phyloP scores from a whole-genome alignment of 768 basidiomycete genomes.

The Exsudoporus frostii region DNA sequence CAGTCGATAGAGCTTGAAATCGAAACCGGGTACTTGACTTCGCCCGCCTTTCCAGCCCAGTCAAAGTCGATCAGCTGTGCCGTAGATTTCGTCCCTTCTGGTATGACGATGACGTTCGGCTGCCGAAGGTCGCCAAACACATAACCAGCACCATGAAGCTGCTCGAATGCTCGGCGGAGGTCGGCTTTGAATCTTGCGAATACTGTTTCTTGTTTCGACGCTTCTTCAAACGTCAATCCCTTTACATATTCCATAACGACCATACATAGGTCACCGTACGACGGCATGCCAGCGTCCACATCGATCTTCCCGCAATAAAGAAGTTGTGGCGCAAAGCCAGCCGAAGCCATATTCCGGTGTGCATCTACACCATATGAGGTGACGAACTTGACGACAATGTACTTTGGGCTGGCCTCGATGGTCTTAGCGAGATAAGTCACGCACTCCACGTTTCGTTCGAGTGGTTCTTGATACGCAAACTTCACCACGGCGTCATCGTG shows the following conservation, averaged over 20 bases:
- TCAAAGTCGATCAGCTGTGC: neutral
- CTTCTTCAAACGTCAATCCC: slow-evolving; percentile 1
- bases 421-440: slow-evolving; percentile 24
- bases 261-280: slow-evolving; percentile 25
- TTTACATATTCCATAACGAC: slow-evolving; percentile 39
- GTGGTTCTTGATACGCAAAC: slow-evolving; percentile 19
- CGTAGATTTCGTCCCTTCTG: neutral
- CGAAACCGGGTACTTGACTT: neutral
- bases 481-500: neutral
- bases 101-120: slow-evolving; percentile 32
- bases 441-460: slow-evolving; percentile 17
- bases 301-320: slow-evolving; percentile 29
- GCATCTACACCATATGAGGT: slow-evolving; percentile 30
- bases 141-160: slow-evolving; percentile 29
- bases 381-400: slow-evolving; percentile 38
- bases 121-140: slow-evolving; percentile 38
- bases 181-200: slow-evolving; percentile 15
- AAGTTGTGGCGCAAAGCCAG: slow-evolving; percentile 29
- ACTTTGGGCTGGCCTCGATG: neutral
- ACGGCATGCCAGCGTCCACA: slow-evolving; percentile 1
- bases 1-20: neutral
- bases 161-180: slow-evolving; percentile 15
- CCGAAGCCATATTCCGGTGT: slow-evolving; percentile 33
- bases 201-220: neutral
- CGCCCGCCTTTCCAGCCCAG: neutral